These are phyloP conservation scores for Penicillium psychrofluorescens DNA, from an alignment of 495 filamentous ascomycete species.

Conservation along the genomic window DNA sequence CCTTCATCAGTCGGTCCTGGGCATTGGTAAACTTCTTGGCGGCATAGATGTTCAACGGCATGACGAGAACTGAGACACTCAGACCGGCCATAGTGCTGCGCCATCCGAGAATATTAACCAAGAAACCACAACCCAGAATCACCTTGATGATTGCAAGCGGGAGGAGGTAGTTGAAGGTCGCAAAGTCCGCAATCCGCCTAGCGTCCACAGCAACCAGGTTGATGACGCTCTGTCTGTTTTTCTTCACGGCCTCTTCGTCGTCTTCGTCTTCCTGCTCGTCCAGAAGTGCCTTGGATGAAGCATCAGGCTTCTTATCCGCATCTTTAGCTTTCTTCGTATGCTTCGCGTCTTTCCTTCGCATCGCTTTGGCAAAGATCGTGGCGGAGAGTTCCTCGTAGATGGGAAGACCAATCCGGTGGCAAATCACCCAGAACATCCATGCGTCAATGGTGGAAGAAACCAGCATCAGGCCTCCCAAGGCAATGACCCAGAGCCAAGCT, in stretches of 20 bases:
- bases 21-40: slow-evolving; percentile 59
- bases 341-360: slow-evolving; percentile 75
- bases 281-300: slow-evolving; percentile 13
- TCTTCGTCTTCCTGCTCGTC: slow-evolving; percentile 30
- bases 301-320: slow-evolving; percentile 3
- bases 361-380: slow-evolving; percentile 68
- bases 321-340: slow-evolving; percentile 30
- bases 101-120: slow-evolving; percentile 68
- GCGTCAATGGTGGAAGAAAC: slow-evolving; percentile 50
- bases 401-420: slow-evolving; percentile 54
- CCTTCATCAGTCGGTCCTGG: slow-evolving; percentile 71
- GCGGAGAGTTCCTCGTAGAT: slow-evolving; percentile 64
- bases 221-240: slow-evolving; percentile 67
- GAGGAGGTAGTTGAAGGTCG: slow-evolving; percentile 58
- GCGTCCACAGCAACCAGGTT: slow-evolving; percentile 77
- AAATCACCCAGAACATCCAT: slow-evolving; percentile 60
- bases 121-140: slow-evolving; percentile 55
- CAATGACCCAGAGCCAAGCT: slow-evolving; percentile 63
- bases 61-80: slow-evolving; percentile 51
- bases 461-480: slow-evolving; percentile 51
- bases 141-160: slow-evolving; percentile 49
- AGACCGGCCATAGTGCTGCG: slow-evolving; percentile 61
- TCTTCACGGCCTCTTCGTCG: slow-evolving; percentile 50
- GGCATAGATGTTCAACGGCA: slow-evolving; percentile 62
- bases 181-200: slow-evolving; percentile 65